phyloP scores from a whole-genome alignment of 495 filamentous ascomycete genomes.

The Aspergillus coremiiformis region DNA sequence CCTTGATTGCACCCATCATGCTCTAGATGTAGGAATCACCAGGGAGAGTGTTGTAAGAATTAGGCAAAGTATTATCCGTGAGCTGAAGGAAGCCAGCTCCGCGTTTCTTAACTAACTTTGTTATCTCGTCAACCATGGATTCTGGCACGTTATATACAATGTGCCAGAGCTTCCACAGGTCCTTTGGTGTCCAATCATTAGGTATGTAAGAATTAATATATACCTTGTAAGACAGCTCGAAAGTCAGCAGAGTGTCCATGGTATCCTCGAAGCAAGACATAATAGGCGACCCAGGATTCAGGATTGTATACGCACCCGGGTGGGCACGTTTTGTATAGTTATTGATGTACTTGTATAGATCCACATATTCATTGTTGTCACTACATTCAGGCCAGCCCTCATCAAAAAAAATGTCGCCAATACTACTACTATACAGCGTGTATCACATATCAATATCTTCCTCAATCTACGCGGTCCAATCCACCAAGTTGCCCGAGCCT shows the following conservation, averaged over 20 bases:
- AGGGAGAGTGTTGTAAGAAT: constrained; percentile 14
- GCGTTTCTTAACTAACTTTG: constrained; percentile 1
- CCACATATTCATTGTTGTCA: constrained; percentile 7
- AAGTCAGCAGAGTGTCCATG: constrained; percentile 14
- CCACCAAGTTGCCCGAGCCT: constrained; percentile 8
- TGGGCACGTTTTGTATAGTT: constrained; percentile 10
- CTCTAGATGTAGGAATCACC: constrained; percentile 10
- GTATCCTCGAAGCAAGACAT: constrained; percentile 12
- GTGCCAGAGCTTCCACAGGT: constrained; percentile 16
- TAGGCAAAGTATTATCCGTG: constrained; percentile 8
- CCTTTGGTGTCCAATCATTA: constrained; percentile 15
- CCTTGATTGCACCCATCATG: constrained; percentile 6
- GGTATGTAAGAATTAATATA: constrained; percentile 8
- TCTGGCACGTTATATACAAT: constrained; percentile 11
- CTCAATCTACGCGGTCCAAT: constrained; percentile 17
- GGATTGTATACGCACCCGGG: constrained; percentile 7
- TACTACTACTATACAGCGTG: constrained; percentile 6
- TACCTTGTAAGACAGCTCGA: constrained; percentile 6
- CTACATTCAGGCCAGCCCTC: constrained; percentile 19
- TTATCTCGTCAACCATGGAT: not conserved
- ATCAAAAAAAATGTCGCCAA: constrained; percentile 21
- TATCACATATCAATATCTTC: constrained; percentile 20
- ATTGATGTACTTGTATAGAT: constrained; percentile 11
- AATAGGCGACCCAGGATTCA: constrained; percentile 13
- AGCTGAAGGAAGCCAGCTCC: constrained; percentile 8